Percentiles rank a stretch among this genome's conserved stretches.
phyloP scores from a whole-genome alignment of 257 asterid species.

The Capsicum baccatum region DNA sequence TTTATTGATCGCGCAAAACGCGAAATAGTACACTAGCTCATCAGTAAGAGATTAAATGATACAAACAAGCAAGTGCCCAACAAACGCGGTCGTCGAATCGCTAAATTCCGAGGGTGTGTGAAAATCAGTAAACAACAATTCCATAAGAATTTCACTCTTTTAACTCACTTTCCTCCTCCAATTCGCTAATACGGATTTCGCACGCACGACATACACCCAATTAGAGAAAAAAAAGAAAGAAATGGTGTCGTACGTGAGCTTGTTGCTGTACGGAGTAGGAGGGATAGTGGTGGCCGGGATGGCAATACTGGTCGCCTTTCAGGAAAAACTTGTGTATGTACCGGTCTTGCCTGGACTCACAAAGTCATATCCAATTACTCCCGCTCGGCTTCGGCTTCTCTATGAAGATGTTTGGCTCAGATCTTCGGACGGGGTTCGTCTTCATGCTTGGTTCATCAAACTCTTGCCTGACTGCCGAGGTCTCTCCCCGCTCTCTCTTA shows the following conservation, averaged over 20 bases:
- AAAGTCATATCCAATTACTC: constrained; percentile 88
- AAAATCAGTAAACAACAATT: no score
- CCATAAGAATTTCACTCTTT: neutral
- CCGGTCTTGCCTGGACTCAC: constrained; percentile 95
- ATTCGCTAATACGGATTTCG: no score
- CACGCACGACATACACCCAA: neutral
- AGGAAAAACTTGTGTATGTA: constrained; percentile 93
- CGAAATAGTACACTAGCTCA: no score
- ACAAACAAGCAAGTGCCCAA: no score
- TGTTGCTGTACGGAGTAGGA: constrained; percentile 78
- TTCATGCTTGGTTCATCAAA: constrained; percentile 96
- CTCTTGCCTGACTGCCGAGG: constrained; percentile 79
- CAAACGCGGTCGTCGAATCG: neutral
- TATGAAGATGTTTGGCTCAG: constrained; percentile 98
- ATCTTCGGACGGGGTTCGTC: constrained; percentile 96
- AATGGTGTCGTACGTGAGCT: constrained; percentile 83
- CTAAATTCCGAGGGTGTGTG: neutral
- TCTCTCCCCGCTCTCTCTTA: neutral
- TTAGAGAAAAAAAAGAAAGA: neutral
- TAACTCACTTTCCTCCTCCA: neutral
- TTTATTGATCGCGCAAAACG: no score
- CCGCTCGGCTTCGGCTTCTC: constrained; percentile 78
- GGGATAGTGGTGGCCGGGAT: constrained; percentile 90
- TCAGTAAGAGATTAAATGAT: no score
- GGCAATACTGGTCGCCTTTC: constrained; percentile 94